Evolutionary conservation across 1,139 yeast species (phyloP), one percentile per base, ranked within the genome.

Genomic region (Yamadazyma oceani): DNA sequence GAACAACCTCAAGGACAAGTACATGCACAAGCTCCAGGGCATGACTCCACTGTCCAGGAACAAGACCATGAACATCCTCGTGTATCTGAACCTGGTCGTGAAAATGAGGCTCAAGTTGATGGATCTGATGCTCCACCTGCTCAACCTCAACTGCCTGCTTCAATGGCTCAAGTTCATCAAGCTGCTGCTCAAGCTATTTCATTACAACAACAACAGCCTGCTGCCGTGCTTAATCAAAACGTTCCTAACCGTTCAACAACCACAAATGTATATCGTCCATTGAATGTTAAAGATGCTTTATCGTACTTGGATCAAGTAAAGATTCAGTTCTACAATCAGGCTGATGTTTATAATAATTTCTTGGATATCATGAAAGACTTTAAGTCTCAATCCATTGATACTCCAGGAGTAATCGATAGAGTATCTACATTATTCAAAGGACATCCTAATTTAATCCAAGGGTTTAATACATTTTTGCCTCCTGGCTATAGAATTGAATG

Each of bases 301-400:
- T 83, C 96, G 9, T 92, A 94, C 58, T 75, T 92, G 51, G 98
- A 94, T 59, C 96, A 89, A 63, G 98, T 92, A 43, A 94, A 94
- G 60, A 79, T 85, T 39, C 97, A 90, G 61, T 92, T 92, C 62
- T 85, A 79, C 60, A 78, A 81, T 49, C 95, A 92, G 63, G 95
- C 97, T 0, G 97, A 90, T 56, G 96, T 94, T 36, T 92, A 94
- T 69, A 94, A 92, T 60, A 90, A 87, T 59, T 92, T 92, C 57
- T 75, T 92, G 55, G 99, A 94, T 59, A 92, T 92, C 46, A 92
- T 92, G 99, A 92, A 92, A 64, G 98, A 94, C 58, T 94, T 94
- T 69, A 92, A 94, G 67, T 85, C 95, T 35, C 97, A 90, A 65
- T 79, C 87, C 49, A 90, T 92, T 54, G 97, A 94, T 61, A 92